A percentile compares a stretch with the other conserved stretches of the same genome.
Evolutionary conservation across 2,329 filamentous ascomycete species (phyloP).

Genomic region (Neopestalotiopsis sp.): DNA sequence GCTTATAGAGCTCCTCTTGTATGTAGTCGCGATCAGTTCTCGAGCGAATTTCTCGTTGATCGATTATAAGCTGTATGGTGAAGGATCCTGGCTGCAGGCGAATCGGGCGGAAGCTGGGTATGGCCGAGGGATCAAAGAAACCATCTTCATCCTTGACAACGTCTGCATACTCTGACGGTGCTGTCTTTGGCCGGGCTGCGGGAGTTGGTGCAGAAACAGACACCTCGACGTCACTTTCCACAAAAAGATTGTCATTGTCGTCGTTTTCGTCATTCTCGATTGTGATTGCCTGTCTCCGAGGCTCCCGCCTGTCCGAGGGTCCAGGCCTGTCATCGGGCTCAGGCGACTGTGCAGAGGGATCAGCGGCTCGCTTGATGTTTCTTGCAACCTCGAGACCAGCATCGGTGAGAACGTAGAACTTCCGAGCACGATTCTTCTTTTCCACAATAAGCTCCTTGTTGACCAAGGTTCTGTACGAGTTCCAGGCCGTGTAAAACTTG

Average conservation of each 20-base stretch:
- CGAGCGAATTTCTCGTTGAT: conserved; percentile 75
- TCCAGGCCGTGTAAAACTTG: conserved; percentile 81
- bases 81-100: conserved; percentile 68
- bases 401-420: conserved; percentile 71
- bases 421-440: conserved; percentile 70
- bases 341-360: conserved; percentile 23
- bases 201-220: conserved; percentile 23
- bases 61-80: conserved; percentile 73
- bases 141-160: conserved; percentile 45
- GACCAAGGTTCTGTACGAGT: conserved; percentile 77
- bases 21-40: conserved; percentile 80
- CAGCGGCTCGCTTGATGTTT: conserved; percentile 59
- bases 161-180: conserved; percentile 37
- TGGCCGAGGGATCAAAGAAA: conserved; percentile 26
- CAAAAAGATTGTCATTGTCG: background rate
- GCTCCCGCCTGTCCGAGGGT: background rate
- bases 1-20: conserved; percentile 71
- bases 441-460: conserved; percentile 77
- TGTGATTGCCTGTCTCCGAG: background rate
- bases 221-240: background rate
- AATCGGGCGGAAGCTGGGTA: conserved; percentile 64
- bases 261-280: background rate
- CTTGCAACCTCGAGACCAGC: conserved; percentile 78
- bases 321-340: background rate
- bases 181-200: conserved; percentile 18